Evolutionary conservation across 2,329 filamentous ascomycete species (phyloP), one percentile per base, ranked within the genome.

Genomic region (Rasamsonia emersonii): DNA sequence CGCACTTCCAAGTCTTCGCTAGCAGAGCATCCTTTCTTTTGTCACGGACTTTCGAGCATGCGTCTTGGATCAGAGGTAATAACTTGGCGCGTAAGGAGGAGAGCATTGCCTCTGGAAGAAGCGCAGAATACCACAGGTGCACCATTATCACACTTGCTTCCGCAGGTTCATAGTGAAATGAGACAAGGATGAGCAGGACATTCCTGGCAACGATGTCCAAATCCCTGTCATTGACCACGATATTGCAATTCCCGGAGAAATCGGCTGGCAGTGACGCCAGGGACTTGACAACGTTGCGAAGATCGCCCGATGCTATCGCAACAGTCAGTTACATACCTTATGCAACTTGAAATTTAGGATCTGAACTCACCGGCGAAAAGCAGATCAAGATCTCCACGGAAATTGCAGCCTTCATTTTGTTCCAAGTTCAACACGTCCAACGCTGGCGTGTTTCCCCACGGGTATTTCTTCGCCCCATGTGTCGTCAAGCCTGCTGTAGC

Each of bases 101-200:
- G 1, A 53, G 6, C 28, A 57, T 40, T 2, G 19, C 24, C 4
- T 35, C 14, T 1, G 50, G 45, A 0, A 67, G 13, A 3, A 55
- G 31, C 2, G 59, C 57, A 0, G 65, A 70, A 43, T 68, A 69
- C 65, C 64, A 69, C 3, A 67, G 6, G 41, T 68, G 63, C 1
- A 65, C 39, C 26, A 67, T 64, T 10, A 46, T 47, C 0, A 53
- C 49, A 2, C 46, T 39, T 1, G 51, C 53, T 4, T 37, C 36
- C 0, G 49, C 37, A 0, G 38, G 24, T 0, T 51, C 38, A 4
- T 45, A 35, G 2, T 35, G 9, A 5, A 54, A 33, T 1, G 51
- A 51, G 3, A 59, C 33, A 3, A 70, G 50, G 1, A 67, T 46
- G 9, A 70, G 33, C 4, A 64, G 56, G 9, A 38, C 37, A 36